Evolutionary conservation across 176 grass and related monocot species (phyloP).

Genomic region (Tillandsia fasciculata): DNA sequence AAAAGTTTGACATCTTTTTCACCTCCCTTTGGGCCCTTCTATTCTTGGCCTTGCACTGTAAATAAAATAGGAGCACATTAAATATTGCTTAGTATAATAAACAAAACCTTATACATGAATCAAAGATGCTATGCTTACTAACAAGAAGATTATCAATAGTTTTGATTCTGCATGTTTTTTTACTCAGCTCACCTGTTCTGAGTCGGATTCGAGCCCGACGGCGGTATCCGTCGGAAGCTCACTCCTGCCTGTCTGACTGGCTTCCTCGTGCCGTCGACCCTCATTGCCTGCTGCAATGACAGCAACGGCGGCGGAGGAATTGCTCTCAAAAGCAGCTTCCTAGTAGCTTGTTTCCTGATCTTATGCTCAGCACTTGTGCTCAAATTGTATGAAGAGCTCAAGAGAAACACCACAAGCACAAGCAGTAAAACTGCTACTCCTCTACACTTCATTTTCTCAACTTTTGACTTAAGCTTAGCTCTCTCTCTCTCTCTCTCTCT

Average conservation of each 20-base stretch:
- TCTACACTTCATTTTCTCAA: background rate
- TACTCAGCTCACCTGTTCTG: constrained; percentile 11
- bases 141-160: too few relatives aligned
- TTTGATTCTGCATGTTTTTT: too few relatives aligned
- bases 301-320: background rate
- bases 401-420: background rate
- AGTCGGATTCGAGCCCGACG: constrained; percentile 13
- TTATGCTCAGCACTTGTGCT: background rate
- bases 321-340: background rate
- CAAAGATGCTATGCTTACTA: too few relatives aligned
- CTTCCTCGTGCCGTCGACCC: background rate
- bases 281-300: background rate
- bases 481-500: background rate
- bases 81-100: too few relatives aligned
- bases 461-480: too few relatives aligned
- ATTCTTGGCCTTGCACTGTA: too few relatives aligned
- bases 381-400: background rate
- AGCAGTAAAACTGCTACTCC: background rate
- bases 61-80: too few relatives aligned
- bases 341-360: background rate
- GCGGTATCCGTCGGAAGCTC: constrained; percentile 21
- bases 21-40: too few relatives aligned
- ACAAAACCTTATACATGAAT: too few relatives aligned
- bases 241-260: background rate
- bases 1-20: too few relatives aligned